These are phyloP conservation scores for Veloboletus limbatus DNA, from an alignment of 1,284 basidiomycete species.

Conservation along the genomic window DNA sequence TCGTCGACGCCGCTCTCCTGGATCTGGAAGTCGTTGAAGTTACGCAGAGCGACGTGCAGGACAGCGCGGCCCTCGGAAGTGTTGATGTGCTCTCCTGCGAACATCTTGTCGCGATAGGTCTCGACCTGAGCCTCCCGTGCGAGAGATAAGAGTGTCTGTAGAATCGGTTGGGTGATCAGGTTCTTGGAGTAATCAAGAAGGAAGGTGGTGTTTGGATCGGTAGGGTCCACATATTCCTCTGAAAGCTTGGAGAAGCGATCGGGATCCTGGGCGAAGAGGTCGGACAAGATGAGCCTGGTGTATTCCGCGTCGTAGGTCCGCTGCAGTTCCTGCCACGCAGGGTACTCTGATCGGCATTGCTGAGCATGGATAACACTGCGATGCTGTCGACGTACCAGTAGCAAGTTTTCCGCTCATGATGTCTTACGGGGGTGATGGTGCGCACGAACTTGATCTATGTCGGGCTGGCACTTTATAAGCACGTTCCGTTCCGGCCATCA, in stretches of 20 bases:
- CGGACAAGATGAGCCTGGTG: slow-evolving; percentile 78
- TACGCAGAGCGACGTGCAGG: slow-evolving; percentile 91
- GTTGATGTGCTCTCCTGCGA: slow-evolving; percentile 95
- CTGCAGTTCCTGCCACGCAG: slow-evolving; percentile 91
- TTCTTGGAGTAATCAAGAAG: slow-evolving; percentile 98
- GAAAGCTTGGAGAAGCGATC: slow-evolving; percentile 86
- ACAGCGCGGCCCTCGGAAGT: slow-evolving; percentile 97
- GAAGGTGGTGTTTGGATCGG: slow-evolving; percentile 72
- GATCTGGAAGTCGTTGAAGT: slow-evolving; percentile 77
- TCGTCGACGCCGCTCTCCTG: slow-evolving; percentile 80
- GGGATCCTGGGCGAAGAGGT: slow-evolving; percentile 90
- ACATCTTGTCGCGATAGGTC: slow-evolving; percentile 89
- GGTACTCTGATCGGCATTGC: slow-evolving; percentile 58
- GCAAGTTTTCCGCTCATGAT: slow-evolving; percentile 55
- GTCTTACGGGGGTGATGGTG: slow-evolving; percentile 1
- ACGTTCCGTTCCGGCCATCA: slow-evolving; percentile 1
- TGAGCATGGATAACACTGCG: neutral
- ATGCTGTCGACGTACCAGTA: slow-evolving; percentile 38
- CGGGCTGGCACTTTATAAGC: slow-evolving; percentile 15
- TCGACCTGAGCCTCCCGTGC: slow-evolving; percentile 88
- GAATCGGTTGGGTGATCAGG: slow-evolving; percentile 85
- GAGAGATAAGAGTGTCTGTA: slow-evolving; percentile 74
- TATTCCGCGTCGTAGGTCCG: slow-evolving; percentile 76
- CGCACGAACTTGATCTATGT: slow-evolving; percentile 1
- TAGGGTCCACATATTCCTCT: slow-evolving; percentile 67